phyloP scores from a whole-genome alignment of 2,329 filamentous ascomycete species.

The Scedosporium boydii region DNA sequence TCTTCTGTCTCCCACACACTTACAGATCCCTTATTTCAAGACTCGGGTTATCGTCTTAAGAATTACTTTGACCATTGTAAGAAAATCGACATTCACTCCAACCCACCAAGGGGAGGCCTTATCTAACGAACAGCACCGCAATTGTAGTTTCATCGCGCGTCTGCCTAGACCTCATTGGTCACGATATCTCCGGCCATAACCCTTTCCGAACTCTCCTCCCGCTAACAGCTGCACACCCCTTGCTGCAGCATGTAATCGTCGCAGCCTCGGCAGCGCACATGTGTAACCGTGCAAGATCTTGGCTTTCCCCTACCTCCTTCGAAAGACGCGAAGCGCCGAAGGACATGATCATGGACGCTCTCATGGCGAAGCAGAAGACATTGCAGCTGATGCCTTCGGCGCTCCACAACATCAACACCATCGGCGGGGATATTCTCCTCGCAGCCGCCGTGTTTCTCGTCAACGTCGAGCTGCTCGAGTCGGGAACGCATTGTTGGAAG shows the following conservation, averaged over 20 bases:
- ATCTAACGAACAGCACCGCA: too few species aligned
- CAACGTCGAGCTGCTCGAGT: constrained; percentile 40
- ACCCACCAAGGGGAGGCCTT: too few species aligned
- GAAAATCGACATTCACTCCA: too few species aligned
- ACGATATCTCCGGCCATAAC: constrained; percentile 32
- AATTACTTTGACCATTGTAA: too few species aligned
- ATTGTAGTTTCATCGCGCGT: constrained; percentile 36
- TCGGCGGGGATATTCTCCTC: constrained; percentile 30
- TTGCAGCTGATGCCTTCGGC: constrained; percentile 30
- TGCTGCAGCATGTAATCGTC: constrained; percentile 36
- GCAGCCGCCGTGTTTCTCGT: constrained; percentile 39
- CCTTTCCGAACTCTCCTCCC: constrained; percentile 36
- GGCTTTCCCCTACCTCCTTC: constrained; percentile 14
- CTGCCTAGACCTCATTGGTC: constrained; percentile 42
- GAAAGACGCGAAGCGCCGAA: constrained; percentile 14
- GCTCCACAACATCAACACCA: constrained; percentile 25
- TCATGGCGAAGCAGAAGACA: constrained; percentile 35
- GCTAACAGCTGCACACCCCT: constrained; percentile 28
- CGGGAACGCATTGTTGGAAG: constrained; percentile 36
- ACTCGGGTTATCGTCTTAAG: too few species aligned
- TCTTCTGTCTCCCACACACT: too few species aligned
- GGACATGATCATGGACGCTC: constrained; percentile 29
- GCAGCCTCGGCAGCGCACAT: constrained; percentile 39
- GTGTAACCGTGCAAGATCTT: constrained; percentile 29
- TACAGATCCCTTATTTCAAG: too few species aligned